Evolutionary conservation across 225 moss, liverwort and hornwort genomes (phyloP), one percentile per base, ranked within the genome.

Genomic region (Physcomitrellopsis africana): DNA sequence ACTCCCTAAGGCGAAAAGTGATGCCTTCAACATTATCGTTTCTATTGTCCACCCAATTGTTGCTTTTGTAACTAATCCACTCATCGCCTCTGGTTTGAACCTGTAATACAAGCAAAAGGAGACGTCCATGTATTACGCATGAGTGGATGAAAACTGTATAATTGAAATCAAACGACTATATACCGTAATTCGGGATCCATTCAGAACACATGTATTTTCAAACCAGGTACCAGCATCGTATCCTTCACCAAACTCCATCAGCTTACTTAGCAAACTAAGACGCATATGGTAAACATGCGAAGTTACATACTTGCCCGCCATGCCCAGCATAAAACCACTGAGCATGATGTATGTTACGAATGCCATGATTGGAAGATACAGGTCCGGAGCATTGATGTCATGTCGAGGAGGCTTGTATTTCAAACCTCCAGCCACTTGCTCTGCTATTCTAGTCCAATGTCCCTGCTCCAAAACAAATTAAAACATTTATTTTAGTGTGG

Each of bases 391-490:
- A 78, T 99, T 99, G 73, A 95, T 95, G 64, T 99, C 99, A 76
- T 93, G 92, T 51, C 95, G 87, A 67, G 95, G 99, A 75, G 95
- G 95, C 77, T 93, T 99, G 29, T 99, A 95, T 20, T 91, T 99
- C 65, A 99, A 86, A 41, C 99, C 93, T 24, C 99, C 95, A 55
- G 93, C 95, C 73, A 99, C 97, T 86, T 99, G 95, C 82, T 99
- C 99, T 56, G 95, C 92, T 79, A 99, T 95, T 79, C 95, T 89
- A 48, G 99, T 93, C 95, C 95, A 95, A 86, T 95, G 93, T 29
- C 95, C 95, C 95, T 97, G 83, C 60, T 68, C 15, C 27, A 24
- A 2, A 41, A 56, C 67, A 51, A 62, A 27, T 68, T 18, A 13
- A 42, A 19, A 51, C 56, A 54, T 17, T 13, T 51, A 19, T 12